phyloP scores from a whole-genome alignment of 805 yeast species.

The Suhomyces kilbournensis region DNA sequence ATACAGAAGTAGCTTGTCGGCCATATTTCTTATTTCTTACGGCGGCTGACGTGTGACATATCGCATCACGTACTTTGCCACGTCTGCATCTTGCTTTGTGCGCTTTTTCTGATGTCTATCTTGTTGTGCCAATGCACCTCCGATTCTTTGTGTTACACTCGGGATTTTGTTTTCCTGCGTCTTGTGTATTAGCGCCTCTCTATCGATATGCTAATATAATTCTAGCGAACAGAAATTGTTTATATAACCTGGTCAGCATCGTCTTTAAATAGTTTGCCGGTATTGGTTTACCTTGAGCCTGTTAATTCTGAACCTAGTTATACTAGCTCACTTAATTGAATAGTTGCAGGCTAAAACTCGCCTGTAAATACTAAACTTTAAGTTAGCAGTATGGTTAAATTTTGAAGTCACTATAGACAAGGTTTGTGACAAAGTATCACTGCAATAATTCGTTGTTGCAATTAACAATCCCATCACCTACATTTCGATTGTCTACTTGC shows the following conservation, averaged over 20 bases:
- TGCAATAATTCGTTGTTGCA: background rate
- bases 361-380: background rate
- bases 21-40: background rate
- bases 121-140: background rate
- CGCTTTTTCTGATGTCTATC: background rate
- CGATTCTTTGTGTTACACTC: slow-evolving; percentile 1
- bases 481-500: background rate
- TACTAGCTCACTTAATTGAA: background rate
- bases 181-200: slow-evolving; percentile 3
- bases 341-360: background rate
- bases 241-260: slow-evolving; percentile 1
- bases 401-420: background rate
- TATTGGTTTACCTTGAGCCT: background rate
- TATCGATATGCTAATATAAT: slow-evolving; percentile 3
- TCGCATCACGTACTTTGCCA: background rate
- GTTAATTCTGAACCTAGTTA: background rate
- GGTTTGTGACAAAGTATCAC: background rate
- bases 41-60: background rate
- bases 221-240: slow-evolving; percentile 1
- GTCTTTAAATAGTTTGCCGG: background rate
- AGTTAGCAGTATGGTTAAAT: background rate
- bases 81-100: background rate
- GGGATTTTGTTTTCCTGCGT: slow-evolving; percentile 1
- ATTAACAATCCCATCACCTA: background rate
- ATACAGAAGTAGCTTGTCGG: background rate